phyloP scores from a whole-genome alignment of 331 rosid species.

The Stylosanthes scabra region DNA sequence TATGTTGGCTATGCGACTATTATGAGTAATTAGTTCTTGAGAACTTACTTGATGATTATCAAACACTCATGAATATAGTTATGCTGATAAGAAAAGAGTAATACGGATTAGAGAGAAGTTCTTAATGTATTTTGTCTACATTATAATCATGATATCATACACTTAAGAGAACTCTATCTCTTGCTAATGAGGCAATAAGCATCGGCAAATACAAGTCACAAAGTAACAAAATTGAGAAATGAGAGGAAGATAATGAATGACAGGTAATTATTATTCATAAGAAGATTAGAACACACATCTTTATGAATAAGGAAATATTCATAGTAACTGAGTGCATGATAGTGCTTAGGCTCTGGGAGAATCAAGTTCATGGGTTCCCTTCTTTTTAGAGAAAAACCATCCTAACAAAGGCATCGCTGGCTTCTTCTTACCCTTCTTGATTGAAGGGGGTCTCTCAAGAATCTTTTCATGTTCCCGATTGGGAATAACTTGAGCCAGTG shows the following conservation, averaged over 20 bases:
- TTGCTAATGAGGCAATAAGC: conserved; percentile 5
- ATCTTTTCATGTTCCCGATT: conserved; percentile 28
- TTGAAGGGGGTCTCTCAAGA: conserved; percentile 47
- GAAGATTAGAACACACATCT: not conserved
- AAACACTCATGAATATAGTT: no score
- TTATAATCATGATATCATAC: not conserved
- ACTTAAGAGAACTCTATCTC: not conserved
- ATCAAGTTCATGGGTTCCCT: conserved; percentile 43
- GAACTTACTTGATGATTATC: no score
- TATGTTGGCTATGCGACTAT: no score
- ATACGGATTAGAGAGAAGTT: not conserved
- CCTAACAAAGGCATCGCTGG: conserved; percentile 59
- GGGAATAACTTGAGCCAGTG: conserved; percentile 56
- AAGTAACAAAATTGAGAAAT: conserved; percentile 31
- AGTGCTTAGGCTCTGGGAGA: conserved; percentile 48
- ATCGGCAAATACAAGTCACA: conserved; percentile 2
- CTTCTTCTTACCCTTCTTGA: conserved; percentile 67
- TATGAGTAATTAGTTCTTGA: no score
- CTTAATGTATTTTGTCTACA: not conserved
- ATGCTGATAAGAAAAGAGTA: not conserved
- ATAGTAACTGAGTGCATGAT: not conserved
- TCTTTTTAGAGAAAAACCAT: conserved; percentile 75
- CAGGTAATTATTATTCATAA: conserved; percentile 1
- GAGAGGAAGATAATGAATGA: no score
- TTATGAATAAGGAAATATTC: conserved; percentile 24